Conservation (phyloP, 2,329 filamentous ascomycete species). For the Xylariaceae sp. region DNA sequence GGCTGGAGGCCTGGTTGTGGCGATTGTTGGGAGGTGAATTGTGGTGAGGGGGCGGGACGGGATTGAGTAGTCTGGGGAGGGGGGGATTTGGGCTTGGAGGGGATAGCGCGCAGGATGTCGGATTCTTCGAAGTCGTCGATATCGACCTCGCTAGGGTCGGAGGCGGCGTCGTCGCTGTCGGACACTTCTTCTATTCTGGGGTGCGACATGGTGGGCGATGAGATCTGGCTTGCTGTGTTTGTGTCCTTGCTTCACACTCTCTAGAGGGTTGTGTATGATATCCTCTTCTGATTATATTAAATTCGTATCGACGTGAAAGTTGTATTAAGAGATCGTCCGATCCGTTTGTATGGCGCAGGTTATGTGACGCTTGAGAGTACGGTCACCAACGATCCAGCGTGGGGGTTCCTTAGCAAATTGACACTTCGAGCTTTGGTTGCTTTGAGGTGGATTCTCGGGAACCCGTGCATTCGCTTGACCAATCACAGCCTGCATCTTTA, state of each 20-base stretch:
- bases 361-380: neutral
- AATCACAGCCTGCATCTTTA: neutral
- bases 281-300: too few species aligned
- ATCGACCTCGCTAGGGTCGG: constrained; percentile 84
- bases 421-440: neutral
- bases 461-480: neutral
- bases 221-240: neutral
- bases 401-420: constrained; percentile 6
- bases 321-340: neutral
- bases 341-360: neutral
- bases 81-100: constrained; percentile 32
- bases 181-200: constrained; percentile 89
- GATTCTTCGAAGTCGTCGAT: constrained; percentile 59
- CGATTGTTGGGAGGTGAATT: constrained; percentile 23
- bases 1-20: constrained; percentile 41
- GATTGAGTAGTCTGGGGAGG: constrained; percentile 32
- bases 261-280: neutral
- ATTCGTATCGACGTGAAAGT: too few species aligned
- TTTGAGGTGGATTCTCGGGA: neutral
- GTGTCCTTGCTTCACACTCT: neutral
- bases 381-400: constrained; percentile 9
- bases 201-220: constrained; percentile 60
- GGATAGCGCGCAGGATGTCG: constrained; percentile 49
- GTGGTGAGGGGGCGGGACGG: constrained; percentile 7
- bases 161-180: constrained; percentile 58